Evolutionary conservation across 2,329 filamentous ascomycete genomes (phyloP).

Genomic region (Aureobasidium leucospermi): DNA sequence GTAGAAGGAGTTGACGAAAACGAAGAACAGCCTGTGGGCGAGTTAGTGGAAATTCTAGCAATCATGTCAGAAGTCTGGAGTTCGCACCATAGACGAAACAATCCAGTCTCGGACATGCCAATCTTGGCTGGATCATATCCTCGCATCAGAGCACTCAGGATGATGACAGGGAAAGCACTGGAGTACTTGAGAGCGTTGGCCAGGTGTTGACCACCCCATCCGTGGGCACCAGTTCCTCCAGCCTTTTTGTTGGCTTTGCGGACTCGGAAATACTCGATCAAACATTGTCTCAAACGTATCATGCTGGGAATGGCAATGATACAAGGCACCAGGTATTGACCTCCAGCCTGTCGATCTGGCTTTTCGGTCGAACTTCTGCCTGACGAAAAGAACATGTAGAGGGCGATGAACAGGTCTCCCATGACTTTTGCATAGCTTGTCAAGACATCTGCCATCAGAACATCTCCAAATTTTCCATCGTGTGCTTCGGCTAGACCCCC

Average conservation of each 20-base stretch:
- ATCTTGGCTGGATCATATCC: constrained; percentile 47
- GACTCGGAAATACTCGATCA: constrained; percentile 78
- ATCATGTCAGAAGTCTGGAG: not conserved
- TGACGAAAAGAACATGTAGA: constrained; percentile 82
- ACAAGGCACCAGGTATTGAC: constrained; percentile 69
- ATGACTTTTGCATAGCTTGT: constrained; percentile 92
- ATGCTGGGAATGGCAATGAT: constrained; percentile 75
- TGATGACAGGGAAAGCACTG: constrained; percentile 87
- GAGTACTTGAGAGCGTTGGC: constrained; percentile 93
- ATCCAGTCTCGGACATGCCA: constrained; percentile 47
- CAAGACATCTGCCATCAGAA: constrained; percentile 85
- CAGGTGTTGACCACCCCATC: constrained; percentile 78
- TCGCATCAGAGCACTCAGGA: constrained; percentile 68
- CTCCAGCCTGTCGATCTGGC: constrained; percentile 77
- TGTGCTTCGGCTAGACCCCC: constrained; percentile 80
- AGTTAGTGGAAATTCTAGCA: not conserved
- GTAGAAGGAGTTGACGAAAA: constrained; percentile 78
- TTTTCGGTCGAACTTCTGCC: constrained; percentile 67
- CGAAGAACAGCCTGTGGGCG: constrained; percentile 58
- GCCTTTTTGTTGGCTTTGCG: constrained; percentile 47
- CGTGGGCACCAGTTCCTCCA: constrained; percentile 38
- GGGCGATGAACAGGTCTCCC: constrained; percentile 77
- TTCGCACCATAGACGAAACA: constrained; percentile 49
- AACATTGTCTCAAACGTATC: constrained; percentile 84
- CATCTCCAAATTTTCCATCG: constrained; percentile 91